Percentiles rank a stretch among this genome's conserved stretches.
Evolutionary conservation across 1,139 yeast species (phyloP).

Genomic region (Meyerozyma guilliermondii): DNA sequence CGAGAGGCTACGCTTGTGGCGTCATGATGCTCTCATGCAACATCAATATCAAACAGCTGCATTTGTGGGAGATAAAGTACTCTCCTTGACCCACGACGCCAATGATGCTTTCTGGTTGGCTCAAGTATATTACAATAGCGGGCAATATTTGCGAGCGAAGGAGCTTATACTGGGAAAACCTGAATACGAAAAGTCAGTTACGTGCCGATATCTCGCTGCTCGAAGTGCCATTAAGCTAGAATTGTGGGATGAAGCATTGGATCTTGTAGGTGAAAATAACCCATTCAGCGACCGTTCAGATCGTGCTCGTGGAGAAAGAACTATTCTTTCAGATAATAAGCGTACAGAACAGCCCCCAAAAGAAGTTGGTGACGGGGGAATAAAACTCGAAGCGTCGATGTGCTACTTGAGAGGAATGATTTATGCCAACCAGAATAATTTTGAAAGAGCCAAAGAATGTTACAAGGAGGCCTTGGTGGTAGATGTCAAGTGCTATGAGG

Average conservation of each 20-base stretch:
- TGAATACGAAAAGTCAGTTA: constrained; percentile 44
- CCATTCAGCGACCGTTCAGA: constrained; percentile 51
- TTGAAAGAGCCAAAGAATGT: constrained; percentile 82
- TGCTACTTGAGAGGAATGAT: constrained; percentile 82
- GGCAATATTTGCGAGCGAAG: constrained; percentile 76
- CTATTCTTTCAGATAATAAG: neutral
- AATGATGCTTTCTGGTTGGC: constrained; percentile 97
- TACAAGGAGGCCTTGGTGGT: constrained; percentile 82
- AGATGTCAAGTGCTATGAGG: constrained; percentile 92
- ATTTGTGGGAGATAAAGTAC: constrained; percentile 85
- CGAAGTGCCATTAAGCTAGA: constrained; percentile 69
- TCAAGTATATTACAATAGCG: constrained; percentile 73
- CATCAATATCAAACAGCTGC: constrained; percentile 91
- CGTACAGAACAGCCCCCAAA: neutral
- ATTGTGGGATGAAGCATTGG: constrained; percentile 85
- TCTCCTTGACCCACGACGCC: constrained; percentile 75
- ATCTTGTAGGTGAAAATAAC: constrained; percentile 76
- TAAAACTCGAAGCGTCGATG: constrained; percentile 81
- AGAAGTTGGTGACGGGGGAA: constrained; percentile 59
- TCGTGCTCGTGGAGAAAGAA: constrained; percentile 31
- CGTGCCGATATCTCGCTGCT: constrained; percentile 81
- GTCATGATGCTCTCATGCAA: constrained; percentile 91
- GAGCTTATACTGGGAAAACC: constrained; percentile 47
- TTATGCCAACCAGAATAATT: constrained; percentile 77
- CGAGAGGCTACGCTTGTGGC: constrained; percentile 83